A percentile compares a stretch with the other conserved stretches of the same genome.
phyloP scores from a whole-genome alignment of 2,329 filamentous ascomycete genomes.

The Xylariomycetidae sp. region DNA sequence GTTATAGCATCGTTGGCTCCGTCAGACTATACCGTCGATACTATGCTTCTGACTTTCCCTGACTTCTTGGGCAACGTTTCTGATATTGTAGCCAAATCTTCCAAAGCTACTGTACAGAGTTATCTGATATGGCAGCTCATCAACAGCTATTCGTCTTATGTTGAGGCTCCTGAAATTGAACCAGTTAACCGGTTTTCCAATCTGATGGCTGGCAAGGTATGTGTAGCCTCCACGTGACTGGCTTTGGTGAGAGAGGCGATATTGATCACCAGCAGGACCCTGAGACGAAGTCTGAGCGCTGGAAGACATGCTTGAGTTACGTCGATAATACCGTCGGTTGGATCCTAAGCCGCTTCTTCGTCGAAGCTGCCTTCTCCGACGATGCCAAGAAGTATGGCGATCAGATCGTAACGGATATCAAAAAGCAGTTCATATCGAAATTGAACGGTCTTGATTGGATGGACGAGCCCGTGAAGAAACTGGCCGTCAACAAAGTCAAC shows the following conservation, averaged over 20 bases:
- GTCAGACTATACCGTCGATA: conserved; percentile 41
- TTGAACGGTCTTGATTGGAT: conserved; percentile 42
- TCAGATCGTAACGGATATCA: conserved; percentile 66
- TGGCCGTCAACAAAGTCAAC: conserved; percentile 58
- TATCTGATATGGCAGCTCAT: conserved; percentile 64
- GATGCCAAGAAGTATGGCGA: conserved; percentile 64
- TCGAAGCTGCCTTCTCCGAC: conserved; percentile 63
- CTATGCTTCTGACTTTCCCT: conserved; percentile 56
- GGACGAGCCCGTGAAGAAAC: conserved; percentile 57
- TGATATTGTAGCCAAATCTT: conserved; percentile 47
- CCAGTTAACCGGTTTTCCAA: conserved; percentile 58
- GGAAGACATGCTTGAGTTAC: conserved; percentile 58
- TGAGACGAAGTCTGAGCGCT: conserved; percentile 58
- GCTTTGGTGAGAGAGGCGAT: too few species aligned
- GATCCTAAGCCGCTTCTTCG: conserved; percentile 67
- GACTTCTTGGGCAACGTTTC: conserved; percentile 56
- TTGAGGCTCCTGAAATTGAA: conserved; percentile 56
- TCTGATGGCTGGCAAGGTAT: conserved; percentile 51
- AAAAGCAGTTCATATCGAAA: conserved; percentile 54
- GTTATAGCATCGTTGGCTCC: conserved; percentile 51
- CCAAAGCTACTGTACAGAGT: conserved; percentile 51
- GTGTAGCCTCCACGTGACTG: conserved; percentile 8
- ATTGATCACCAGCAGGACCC: conserved; percentile 43
- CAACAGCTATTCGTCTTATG: conserved; percentile 42
- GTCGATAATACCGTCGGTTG: conserved; percentile 58